A percentile compares a stretch with the other conserved stretches of the same genome.
Conservation (phyloP, 2,329 filamentous ascomycete species). For the Fusarium marasasianum region DNA sequence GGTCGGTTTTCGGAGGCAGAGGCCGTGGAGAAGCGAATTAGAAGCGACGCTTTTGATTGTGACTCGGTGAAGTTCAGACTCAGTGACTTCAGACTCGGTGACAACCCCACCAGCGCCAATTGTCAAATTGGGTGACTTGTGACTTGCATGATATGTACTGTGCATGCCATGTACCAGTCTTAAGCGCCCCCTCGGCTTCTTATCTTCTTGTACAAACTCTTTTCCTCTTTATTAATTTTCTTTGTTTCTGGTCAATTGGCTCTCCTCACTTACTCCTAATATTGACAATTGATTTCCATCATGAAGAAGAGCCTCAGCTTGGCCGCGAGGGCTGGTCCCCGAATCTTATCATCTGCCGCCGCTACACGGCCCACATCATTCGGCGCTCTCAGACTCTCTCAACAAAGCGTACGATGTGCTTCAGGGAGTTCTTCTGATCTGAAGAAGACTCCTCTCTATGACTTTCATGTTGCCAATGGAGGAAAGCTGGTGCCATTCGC, state of each 20-base stretch:
- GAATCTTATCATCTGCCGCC: slow-evolving; percentile 35
- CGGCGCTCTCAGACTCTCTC: slow-evolving; percentile 27
- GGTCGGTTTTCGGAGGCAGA: slow-evolving; percentile 35
- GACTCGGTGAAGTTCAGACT: slow-evolving; percentile 6
- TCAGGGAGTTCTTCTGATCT: slow-evolving; percentile 48
- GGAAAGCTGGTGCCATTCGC: slow-evolving; percentile 98
- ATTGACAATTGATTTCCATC: slow-evolving; percentile 35
- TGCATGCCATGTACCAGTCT: slow-evolving; percentile 13
- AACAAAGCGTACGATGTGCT: slow-evolving; percentile 42
- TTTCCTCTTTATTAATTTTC: slow-evolving; percentile 3
- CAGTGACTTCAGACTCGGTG: slow-evolving; percentile 19
- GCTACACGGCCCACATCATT: slow-evolving; percentile 34
- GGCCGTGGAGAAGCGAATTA: slow-evolving; percentile 23
- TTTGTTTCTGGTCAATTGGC: slow-evolving; percentile 29
- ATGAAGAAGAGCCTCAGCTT: slow-evolving; percentile 49
- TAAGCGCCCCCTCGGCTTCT: slow-evolving; percentile 18
- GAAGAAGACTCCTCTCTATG: slow-evolving; percentile 78
- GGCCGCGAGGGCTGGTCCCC: slow-evolving; percentile 45
- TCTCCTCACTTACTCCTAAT: slow-evolving; percentile 5
- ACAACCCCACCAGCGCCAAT: slow-evolving; percentile 28
- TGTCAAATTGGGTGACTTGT: slow-evolving; percentile 23
- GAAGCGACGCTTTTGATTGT: not conserved
- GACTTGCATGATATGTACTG: slow-evolving; percentile 16
- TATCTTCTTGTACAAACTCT: slow-evolving; percentile 12
- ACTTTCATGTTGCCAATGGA: slow-evolving; percentile 79